These are phyloP conservation scores for Andrographis paniculata DNA, from an alignment of 305 asterid species.

Conservation along the genomic window DNA sequence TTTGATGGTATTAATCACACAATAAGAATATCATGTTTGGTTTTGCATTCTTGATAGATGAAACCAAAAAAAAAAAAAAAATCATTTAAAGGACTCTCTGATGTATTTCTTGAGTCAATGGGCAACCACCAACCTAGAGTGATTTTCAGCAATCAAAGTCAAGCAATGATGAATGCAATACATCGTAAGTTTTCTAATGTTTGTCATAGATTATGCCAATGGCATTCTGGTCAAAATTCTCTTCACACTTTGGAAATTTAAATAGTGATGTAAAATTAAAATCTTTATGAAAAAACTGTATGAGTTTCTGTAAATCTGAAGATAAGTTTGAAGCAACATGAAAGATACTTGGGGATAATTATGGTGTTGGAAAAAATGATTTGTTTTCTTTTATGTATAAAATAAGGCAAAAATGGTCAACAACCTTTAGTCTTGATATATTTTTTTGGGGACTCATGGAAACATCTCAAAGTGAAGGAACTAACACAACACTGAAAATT, in stretches of 20 bases:
- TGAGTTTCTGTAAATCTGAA: background rate
- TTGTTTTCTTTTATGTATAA: conserved; percentile 1
- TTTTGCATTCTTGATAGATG: background rate
- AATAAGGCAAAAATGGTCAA: too few species aligned
- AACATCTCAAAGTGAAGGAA: conserved; percentile 7
- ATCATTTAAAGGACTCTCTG: conserved; percentile 7
- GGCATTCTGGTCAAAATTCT: conserved; percentile 3
- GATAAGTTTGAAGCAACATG: conserved; percentile 9
- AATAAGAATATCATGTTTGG: conserved; percentile 5
- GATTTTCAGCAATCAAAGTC: too few species aligned
- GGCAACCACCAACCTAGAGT: conserved; percentile 6
- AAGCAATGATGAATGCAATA: too few species aligned
- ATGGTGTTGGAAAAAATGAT: background rate
- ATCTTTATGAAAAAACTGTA: background rate
- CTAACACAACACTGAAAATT: too few species aligned
- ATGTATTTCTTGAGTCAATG: background rate
- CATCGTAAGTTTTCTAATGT: too few species aligned
- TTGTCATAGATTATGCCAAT: conserved; percentile 4
- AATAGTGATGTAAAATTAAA: background rate
- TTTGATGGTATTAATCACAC: conserved; percentile 6
- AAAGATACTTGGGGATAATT: background rate
- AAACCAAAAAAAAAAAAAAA: background rate
- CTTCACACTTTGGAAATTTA: conserved; percentile 1
- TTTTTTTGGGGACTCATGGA: background rate
- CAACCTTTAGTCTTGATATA: background rate